Percentiles rank a stretch among this genome's conserved stretches.
Conservation (phyloP, 2,329 filamentous ascomycete species). For the Aspergillus glaucus region DNA sequence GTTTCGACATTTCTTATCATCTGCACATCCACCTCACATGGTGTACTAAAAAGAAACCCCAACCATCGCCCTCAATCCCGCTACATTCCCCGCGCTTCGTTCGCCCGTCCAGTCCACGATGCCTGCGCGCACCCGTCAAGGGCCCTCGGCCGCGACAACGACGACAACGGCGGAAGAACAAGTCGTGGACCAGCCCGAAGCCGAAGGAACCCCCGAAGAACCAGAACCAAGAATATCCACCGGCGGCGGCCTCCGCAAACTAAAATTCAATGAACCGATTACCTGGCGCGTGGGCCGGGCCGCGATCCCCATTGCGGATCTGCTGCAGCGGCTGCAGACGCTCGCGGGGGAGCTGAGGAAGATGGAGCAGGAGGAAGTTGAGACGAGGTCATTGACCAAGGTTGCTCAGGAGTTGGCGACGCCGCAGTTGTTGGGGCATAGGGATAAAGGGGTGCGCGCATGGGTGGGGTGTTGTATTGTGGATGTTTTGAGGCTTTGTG, state of each 20-base stretch:
- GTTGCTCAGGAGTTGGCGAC: conserved; percentile 81
- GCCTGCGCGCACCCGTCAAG: conserved; percentile 39
- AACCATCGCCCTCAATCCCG: conserved; percentile 6
- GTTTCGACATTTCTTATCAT: neutral
- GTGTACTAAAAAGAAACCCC: conserved; percentile 12
- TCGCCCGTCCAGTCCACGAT: conserved; percentile 22
- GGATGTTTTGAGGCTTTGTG: conserved; percentile 86
- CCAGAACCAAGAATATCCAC: neutral
- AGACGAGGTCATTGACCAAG: conserved; percentile 73
- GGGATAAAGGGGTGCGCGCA: conserved; percentile 87
- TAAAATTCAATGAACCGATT: conserved; percentile 78
- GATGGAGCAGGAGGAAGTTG: conserved; percentile 79
- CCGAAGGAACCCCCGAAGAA: conserved; percentile 9
- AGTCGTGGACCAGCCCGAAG: conserved; percentile 22
- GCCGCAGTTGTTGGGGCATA: conserved; percentile 77
- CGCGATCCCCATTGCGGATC: conserved; percentile 73
- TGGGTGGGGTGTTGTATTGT: conserved; percentile 85
- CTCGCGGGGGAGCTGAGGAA: conserved; percentile 77
- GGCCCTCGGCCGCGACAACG: conserved; percentile 21
- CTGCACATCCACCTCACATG: conserved; percentile 7
- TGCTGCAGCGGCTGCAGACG: conserved; percentile 72
- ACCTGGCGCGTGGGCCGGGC: conserved; percentile 83
- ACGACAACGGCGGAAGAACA: conserved; percentile 12
- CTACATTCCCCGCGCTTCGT: conserved; percentile 15
- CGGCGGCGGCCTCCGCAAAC: conserved; percentile 30